These are phyloP conservation scores for Aspergillus leporis DNA, from an alignment of 495 filamentous ascomycete species.

Conservation along the genomic window DNA sequence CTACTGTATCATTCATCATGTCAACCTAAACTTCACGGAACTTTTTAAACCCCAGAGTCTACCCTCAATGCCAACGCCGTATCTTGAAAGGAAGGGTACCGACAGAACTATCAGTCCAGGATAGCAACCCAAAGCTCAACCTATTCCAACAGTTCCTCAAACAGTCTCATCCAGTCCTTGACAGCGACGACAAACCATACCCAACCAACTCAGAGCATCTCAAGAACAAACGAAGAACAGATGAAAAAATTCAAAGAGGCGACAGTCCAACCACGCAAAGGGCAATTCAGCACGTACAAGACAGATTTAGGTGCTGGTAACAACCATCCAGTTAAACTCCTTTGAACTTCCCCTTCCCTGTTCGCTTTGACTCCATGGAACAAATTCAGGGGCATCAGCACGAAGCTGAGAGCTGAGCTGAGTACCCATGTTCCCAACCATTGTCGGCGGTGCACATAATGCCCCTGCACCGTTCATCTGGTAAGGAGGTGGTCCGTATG, in stretches of 20 bases:
- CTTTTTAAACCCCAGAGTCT: not conserved
- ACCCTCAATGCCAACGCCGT: not conserved
- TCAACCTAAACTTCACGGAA: too few species aligned
- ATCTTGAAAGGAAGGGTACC: too few species aligned
- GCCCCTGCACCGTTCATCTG: not conserved
- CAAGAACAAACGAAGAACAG: too few species aligned
- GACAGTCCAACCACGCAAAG: not conserved
- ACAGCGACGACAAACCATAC: not conserved
- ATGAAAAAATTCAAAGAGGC: not conserved
- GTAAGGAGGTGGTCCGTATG: not conserved
- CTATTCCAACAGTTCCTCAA: not conserved
- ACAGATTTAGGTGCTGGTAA: constrained; percentile 9
- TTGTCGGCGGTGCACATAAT: not conserved
- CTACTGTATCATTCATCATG: too few species aligned
- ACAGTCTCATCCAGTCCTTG: not conserved
- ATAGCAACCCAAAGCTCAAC: not conserved
- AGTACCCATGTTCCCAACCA: not conserved
- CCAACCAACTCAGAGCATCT: not conserved
- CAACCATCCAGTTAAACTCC: constrained; percentile 13
- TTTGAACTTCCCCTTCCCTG: not conserved
- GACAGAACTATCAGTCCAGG: too few species aligned
- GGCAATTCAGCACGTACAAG: not conserved
- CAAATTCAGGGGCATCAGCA: constrained; percentile 25
- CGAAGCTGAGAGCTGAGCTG: constrained; percentile 11
- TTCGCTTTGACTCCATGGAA: constrained; percentile 12